These are phyloP conservation scores for Annona squamosa DNA, from an alignment of 164 flowering plant genomes.

Conservation along the genomic window DNA sequence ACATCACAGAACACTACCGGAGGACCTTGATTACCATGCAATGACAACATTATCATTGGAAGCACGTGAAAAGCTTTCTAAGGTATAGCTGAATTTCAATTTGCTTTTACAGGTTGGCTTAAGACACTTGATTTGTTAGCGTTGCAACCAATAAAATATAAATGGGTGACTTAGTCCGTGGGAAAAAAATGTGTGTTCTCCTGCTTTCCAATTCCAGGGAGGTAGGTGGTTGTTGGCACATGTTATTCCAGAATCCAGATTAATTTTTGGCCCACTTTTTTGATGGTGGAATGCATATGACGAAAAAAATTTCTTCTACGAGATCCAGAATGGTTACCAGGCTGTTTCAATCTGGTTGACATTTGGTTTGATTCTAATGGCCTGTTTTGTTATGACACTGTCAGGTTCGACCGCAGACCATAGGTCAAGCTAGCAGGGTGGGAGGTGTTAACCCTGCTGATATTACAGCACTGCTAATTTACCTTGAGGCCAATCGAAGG, in stretches of 20 bases:
- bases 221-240: neutral
- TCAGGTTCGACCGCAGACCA: slow-evolving; percentile 92
- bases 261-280: neutral
- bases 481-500: slow-evolving; percentile 69
- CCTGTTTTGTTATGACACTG: neutral
- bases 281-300: neutral
- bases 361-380: neutral
- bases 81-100: slow-evolving; percentile 35
- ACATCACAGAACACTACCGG: slow-evolving; percentile 77
- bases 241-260: neutral
- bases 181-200: neutral
- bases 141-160: neutral
- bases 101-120: neutral
- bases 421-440: slow-evolving; percentile 95
- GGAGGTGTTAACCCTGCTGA: slow-evolving; percentile 98
- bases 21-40: slow-evolving; percentile 72
- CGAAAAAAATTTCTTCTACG: neutral
- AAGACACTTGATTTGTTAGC: neutral
- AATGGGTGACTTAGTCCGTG: neutral
- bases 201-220: neutral
- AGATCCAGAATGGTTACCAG: neutral
- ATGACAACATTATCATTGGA: slow-evolving; percentile 79
- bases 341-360: neutral
- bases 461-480: slow-evolving; percentile 84
- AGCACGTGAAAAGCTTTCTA: slow-evolving; percentile 89